phyloP scores from a whole-genome alignment of 2,329 filamentous ascomycete genomes.

The Davidsoniella australis region DNA sequence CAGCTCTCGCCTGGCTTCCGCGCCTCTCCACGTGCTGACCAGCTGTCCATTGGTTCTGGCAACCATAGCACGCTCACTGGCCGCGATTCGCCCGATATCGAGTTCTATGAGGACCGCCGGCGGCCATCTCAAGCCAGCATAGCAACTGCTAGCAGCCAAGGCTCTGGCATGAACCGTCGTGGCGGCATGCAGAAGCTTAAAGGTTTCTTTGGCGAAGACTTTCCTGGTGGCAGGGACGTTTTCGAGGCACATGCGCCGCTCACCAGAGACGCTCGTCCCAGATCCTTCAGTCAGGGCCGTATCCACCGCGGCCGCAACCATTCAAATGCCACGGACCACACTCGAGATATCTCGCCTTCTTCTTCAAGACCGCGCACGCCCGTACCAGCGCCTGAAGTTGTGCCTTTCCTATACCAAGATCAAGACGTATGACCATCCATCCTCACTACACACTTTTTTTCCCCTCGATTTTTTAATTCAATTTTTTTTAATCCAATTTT shows the following conservation, averaged over 20 bases:
- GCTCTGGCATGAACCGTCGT: constrained; percentile 51
- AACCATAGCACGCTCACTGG: constrained; percentile 17
- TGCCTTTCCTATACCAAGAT: constrained; percentile 93
- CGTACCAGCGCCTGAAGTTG: constrained; percentile 76
- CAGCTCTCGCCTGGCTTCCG: constrained; percentile 58
- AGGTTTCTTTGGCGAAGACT: constrained; percentile 86
- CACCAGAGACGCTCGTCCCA: constrained; percentile 43
- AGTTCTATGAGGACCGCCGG: constrained; percentile 40
- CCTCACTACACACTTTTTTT: neutral
- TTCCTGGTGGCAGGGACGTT: constrained; percentile 51
- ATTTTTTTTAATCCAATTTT: constrained; percentile 3
- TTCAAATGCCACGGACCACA: constrained; percentile 58
- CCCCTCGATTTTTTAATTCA: constrained; percentile 2
- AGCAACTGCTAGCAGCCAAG: constrained; percentile 68
- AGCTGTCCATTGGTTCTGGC: constrained; percentile 10
- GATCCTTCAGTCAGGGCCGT: constrained; percentile 43
- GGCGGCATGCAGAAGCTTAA: constrained; percentile 69
- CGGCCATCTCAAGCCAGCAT: constrained; percentile 79
- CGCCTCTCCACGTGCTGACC: constrained; percentile 9
- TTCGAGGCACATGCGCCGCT: constrained; percentile 51
- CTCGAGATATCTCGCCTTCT: constrained; percentile 56
- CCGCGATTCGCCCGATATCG: constrained; percentile 43
- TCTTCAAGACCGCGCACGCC: constrained; percentile 71
- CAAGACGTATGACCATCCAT: constrained; percentile 41
- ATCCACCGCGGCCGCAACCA: constrained; percentile 59